Base-by-base conservation (phyloP, 495 filamentous ascomycete species). In the Hamigera avellanea region DNA sequence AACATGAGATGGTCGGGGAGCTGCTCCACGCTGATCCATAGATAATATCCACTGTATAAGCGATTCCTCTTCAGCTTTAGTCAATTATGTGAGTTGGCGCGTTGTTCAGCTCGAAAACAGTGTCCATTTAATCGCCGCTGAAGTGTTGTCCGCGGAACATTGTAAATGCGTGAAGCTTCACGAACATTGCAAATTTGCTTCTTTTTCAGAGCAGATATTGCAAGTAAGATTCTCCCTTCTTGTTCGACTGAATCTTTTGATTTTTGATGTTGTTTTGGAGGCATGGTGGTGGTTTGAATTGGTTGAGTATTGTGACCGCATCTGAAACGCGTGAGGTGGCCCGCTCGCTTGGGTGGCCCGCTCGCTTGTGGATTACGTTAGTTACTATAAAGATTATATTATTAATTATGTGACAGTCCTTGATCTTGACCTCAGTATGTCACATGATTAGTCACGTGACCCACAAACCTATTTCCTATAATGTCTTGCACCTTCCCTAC, bases 31-130 rank as follows among this genome's bases (percentile, higher is more conserved):
- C 12, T 19, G 12, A 53, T 56, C 46, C 34, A 59, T 32, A 42
- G 57, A 33, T 40, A 60, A 40, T 36, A 65, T 55, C 49, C 48
- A 39, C 29, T 41, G 16, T 28, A 48, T 21, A 39, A 59, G 49
- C 16, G 41, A 45, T 14, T 36, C 19, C 36, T 61, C 50, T 52
- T 59, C 23, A 4, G 9, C 6, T 15, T 37, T 2, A 19, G 26
- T 14, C 5, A 30, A 8, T 29, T 38, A 38, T 38, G 36, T 10
- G 12, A 9, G 31, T 38, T 38, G 12, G 36, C 36, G 9, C 28
- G 19, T 32, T 38, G 13, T 21, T 38, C 26, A 32, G 23, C 8
- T 7, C 26, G 21, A n/a, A 5, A 5, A 13, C 4, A 5, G 21
- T 9, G 4, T 4, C 21, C 21, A 5, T 23, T 4, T 5, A 23